These are phyloP conservation scores for Wilcoxina mikolae DNA, from an alignment of 495 filamentous ascomycete genomes.

Conservation along the genomic window DNA sequence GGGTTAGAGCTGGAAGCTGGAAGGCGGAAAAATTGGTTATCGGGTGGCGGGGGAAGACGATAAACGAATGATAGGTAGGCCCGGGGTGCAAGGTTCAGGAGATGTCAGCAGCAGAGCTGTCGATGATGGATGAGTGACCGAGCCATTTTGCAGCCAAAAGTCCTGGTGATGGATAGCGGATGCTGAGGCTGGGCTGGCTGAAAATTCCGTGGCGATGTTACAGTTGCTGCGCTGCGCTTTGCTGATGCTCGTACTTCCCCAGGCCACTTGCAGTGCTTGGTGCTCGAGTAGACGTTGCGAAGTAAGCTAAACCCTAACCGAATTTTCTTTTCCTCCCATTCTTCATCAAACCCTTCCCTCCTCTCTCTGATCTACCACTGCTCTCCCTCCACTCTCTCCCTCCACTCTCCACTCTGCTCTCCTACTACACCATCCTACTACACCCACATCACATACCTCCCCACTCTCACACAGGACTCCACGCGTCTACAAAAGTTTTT, in stretches of 20 bases:
- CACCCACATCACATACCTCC: constrained; percentile 23
- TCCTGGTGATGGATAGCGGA: too few species aligned
- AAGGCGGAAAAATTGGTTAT: too few species aligned
- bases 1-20: too few species aligned
- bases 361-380: constrained; percentile 24
- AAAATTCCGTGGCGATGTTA: background rate
- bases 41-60: too few species aligned
- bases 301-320: background rate
- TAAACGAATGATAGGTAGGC: too few species aligned
- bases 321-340: background rate
- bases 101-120: too few species aligned
- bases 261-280: too few species aligned
- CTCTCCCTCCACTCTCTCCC: constrained; percentile 15
- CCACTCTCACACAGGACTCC: too few species aligned
- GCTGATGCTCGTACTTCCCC: background rate
- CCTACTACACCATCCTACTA: constrained; percentile 16
- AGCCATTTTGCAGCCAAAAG: too few species aligned
- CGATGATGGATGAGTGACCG: too few species aligned
- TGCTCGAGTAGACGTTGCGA: too few species aligned
- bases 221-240: background rate
- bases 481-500: constrained; percentile 17
- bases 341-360: constrained; percentile 19
- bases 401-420: constrained; percentile 19
- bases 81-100: too few species aligned
- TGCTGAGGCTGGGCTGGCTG: background rate